A percentile compares a stretch with the other conserved stretches of the same genome.
These are phyloP conservation scores for Cucurbita maxima DNA, from an alignment of 306 rosid species.

Conservation along the genomic window DNA sequence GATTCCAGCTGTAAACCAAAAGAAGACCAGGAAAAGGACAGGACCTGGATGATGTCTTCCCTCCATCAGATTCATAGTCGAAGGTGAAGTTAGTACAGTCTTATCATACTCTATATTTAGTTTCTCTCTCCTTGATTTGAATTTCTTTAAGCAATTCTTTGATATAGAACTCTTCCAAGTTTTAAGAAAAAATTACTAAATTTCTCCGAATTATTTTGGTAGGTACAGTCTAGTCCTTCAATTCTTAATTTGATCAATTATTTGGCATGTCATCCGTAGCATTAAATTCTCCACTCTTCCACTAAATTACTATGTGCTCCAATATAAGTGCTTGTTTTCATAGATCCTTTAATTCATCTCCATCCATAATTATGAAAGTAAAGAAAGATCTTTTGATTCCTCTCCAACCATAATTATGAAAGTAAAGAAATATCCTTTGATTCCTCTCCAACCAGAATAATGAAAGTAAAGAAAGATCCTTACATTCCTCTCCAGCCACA, in stretches of 20 bases:
- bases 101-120: background rate
- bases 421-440: too few species aligned
- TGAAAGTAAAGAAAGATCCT: too few species aligned
- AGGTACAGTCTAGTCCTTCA: background rate
- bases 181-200: background rate
- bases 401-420: too few species aligned
- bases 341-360: too few species aligned
- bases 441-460: too few species aligned
- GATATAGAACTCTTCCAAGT: background rate
- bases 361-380: too few species aligned
- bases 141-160: background rate
- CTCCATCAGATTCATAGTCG: conserved; percentile 93
- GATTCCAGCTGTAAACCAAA: conserved; percentile 22
- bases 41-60: conserved; percentile 74
- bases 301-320: background rate
- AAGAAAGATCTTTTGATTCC: too few species aligned
- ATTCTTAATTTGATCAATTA: background rate
- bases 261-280: background rate
- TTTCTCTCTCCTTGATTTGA: conserved; percentile 1
- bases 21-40: conserved; percentile 55
- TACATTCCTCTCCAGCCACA: too few species aligned
- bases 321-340: too few species aligned
- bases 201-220: background rate
- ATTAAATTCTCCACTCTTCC: background rate
- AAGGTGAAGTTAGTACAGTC: conserved; percentile 38